These are phyloP conservation scores for Bisporella sp. DNA, from an alignment of 2,329 filamentous ascomycete species.

Conservation along the genomic window DNA sequence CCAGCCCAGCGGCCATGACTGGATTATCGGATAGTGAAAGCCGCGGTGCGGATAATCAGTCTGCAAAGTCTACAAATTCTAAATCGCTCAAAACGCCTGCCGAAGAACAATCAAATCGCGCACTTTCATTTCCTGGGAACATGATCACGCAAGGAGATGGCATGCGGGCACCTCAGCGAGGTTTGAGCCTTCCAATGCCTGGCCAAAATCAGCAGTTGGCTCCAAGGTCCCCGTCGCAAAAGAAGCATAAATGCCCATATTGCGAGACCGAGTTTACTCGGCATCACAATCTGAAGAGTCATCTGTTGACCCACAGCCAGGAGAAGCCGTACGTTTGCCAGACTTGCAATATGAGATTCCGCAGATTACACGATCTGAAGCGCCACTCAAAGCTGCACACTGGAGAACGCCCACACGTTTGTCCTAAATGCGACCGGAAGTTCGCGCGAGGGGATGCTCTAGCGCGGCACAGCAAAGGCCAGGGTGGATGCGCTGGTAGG, in stretches of 20 bases:
- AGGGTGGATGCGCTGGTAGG: constrained; percentile 88
- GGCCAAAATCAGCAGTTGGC: constrained; percentile 37
- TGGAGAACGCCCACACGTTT: constrained; percentile 90
- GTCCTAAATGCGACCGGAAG: constrained; percentile 86
- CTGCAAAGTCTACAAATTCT: constrained; percentile 11
- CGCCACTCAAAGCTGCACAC: constrained; percentile 95
- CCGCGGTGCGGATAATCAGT: constrained; percentile 20
- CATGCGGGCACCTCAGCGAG: constrained; percentile 32
- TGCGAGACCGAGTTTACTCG: constrained; percentile 95
- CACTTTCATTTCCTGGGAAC: constrained; percentile 26
- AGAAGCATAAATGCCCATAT: constrained; percentile 95
- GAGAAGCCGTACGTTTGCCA: constrained; percentile 95
- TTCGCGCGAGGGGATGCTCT: constrained; percentile 94
- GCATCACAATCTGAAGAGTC: constrained; percentile 95
- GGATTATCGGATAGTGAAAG: constrained; percentile 2
- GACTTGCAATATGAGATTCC: constrained; percentile 88
- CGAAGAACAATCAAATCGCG: constrained; percentile 21
- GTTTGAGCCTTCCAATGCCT: constrained; percentile 52
- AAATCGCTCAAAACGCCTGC: constrained; percentile 16
- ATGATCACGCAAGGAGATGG: constrained; percentile 19
- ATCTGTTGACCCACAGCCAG: constrained; percentile 94
- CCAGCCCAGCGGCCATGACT: constrained; percentile 23
- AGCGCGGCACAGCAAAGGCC: constrained; percentile 90
- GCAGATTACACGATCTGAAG: constrained; percentile 90
- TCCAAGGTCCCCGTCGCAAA: constrained; percentile 66